Evolutionary conservation across 148 eudicot species (phyloP), one percentile per base, ranked within the genome.

Genomic region (Beta vulgaris): DNA sequence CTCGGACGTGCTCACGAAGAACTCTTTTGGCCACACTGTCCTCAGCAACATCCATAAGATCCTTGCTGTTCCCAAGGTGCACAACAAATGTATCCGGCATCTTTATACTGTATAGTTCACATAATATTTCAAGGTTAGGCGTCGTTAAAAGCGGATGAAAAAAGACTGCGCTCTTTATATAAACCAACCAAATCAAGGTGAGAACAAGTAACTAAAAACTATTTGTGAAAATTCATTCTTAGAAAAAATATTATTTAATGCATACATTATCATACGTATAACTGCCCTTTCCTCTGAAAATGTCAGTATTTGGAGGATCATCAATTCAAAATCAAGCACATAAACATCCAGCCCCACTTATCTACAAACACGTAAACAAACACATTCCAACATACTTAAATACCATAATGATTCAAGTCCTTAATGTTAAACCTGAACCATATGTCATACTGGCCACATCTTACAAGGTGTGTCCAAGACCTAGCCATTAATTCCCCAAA

Each of bases 41-140:
- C 79, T 92, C 97, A 72, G 99, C 99, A 58, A 92, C 91, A 74
- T 92, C 94, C 97, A 91, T 95, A 57, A 95, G 89, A 49, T 95
- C 99, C 72, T 92, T 92, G 87, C 99, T 95, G 73, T 95, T 95
- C 37, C 99, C 99, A 80, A 95, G 99, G 87, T 95, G 99, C 73
- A 95, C 99, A 77, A 92, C 97, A 89, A 85, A 91, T 19, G 97
- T 91, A 72, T 82, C 84, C 60, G 99, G 99, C 99, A 95, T 95
- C 75, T 81, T 92, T 70, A 95, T 92, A 79, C 99, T 95, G 89
- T 82, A 82, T 3, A 34, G 68, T 62, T 35, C 31, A 23, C 29
- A 69, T 21, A 57, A 9, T n/a, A n/a, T 9, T 36, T 18, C 25
- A 62, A 44, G 42, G 70, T 67, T 28, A 76, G 72, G 48, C 35